Evolutionary conservation across 768 basidiomycete species (phyloP).

Genomic region (Phanerochaete sordida): DNA sequence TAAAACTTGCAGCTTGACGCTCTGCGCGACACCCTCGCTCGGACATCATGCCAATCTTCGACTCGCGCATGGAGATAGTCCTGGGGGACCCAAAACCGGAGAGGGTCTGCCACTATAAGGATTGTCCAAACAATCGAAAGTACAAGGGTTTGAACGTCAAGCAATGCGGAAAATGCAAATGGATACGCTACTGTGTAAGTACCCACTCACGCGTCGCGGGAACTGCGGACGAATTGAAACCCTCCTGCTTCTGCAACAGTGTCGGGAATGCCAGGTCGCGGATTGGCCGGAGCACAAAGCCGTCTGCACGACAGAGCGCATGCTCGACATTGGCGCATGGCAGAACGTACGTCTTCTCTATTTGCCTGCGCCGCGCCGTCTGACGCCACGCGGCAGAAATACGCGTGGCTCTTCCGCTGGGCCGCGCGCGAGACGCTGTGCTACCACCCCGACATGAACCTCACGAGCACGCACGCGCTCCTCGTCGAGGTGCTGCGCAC

Average conservation of each 20-base stretch:
- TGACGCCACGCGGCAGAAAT: not conserved
- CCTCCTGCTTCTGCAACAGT: not conserved
- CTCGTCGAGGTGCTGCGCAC: not conserved
- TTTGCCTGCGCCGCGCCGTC: no score
- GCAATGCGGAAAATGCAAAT: not conserved
- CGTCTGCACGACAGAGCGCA: no score
- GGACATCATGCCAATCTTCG: no score
- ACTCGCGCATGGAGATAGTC: not conserved
- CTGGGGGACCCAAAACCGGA: not conserved
- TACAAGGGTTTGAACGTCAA: not conserved
- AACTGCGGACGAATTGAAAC: not conserved
- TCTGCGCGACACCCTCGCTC: no score
- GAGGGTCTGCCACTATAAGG: not conserved
- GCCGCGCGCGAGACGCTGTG: not conserved
- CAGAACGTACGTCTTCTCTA: not conserved
- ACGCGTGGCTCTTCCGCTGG: constrained; percentile 1
- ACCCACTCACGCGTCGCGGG: not conserved
- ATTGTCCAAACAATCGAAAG: not conserved
- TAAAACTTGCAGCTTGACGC: no score
- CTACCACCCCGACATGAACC: no score
- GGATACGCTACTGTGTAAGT: not conserved
- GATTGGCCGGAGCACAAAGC: no score
- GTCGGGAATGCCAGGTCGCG: no score
- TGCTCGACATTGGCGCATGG: not conserved
- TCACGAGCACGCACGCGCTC: not conserved